These are phyloP conservation scores for Penicillium glabrum DNA, from an alignment of 2,329 filamentous ascomycete genomes.

Conservation along the genomic window DNA sequence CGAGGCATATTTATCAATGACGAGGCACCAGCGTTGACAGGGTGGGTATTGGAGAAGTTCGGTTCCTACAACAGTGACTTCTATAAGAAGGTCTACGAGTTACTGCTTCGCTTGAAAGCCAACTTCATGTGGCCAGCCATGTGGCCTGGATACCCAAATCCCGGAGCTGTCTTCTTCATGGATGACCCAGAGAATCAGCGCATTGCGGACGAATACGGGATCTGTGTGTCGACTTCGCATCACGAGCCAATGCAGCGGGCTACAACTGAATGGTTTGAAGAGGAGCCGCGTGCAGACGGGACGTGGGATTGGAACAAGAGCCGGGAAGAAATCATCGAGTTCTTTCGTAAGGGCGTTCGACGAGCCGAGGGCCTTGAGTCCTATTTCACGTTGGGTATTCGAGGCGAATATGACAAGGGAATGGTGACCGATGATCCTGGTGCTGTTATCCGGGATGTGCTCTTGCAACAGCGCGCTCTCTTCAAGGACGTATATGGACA, in stretches of 20 bases:
- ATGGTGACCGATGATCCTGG: conserved; percentile 17
- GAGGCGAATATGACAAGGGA: conserved; percentile 41
- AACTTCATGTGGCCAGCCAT: conserved; percentile 75
- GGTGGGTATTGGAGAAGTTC: conserved; percentile 59
- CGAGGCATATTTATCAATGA: conserved; percentile 71
- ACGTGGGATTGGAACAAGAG: conserved; percentile 71
- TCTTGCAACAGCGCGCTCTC: conserved; percentile 60
- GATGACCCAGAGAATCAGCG: conserved; percentile 69
- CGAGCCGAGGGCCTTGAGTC: conserved; percentile 66
- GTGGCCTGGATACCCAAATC: conserved; percentile 50
- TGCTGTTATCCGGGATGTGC: conserved; percentile 39
- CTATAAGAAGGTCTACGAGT: conserved; percentile 68
- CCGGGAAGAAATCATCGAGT: conserved; percentile 66
- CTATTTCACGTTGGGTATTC: conserved; percentile 67
- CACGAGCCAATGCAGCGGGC: conserved; percentile 69
- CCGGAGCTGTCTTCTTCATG: conserved; percentile 66
- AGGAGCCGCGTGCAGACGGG: conserved; percentile 42
- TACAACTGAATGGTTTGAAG: conserved; percentile 44
- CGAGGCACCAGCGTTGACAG: conserved; percentile 66
- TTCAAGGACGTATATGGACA: conserved; percentile 54
- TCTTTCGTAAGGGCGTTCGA: conserved; percentile 66
- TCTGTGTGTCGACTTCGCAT: conserved; percentile 72
- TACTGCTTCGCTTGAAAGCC: conserved; percentile 66
- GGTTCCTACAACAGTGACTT: conserved; percentile 59
- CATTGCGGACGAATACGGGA: conserved; percentile 70